phyloP scores from a whole-genome alignment of 768 basidiomycete genomes.

The Crucibulum laeve region DNA sequence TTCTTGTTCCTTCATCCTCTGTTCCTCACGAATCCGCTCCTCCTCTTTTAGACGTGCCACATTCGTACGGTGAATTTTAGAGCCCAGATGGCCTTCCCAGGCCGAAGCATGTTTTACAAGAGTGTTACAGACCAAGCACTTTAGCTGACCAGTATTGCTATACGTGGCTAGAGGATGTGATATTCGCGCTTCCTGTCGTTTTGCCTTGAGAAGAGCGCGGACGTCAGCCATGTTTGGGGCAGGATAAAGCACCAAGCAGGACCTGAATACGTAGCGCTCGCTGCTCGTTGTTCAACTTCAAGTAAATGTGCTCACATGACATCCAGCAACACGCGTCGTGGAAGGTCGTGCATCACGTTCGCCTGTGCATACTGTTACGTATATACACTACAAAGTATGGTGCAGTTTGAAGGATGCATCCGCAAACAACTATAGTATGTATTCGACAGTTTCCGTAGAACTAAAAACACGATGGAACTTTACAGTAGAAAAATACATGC shows the following conservation, averaged over 20 bases:
- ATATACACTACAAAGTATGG: too few relatives aligned
- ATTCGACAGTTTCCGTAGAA: too few relatives aligned
- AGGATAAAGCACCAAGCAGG: not conserved
- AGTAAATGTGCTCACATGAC: not conserved
- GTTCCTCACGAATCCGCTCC: slow-evolving; percentile 36
- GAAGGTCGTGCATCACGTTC: not conserved
- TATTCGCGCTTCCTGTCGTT: slow-evolving; percentile 70
- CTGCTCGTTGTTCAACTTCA: slow-evolving; percentile 9
- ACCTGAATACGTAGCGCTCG: not conserved
- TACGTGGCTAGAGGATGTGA: slow-evolving; percentile 74
- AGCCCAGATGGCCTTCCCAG: slow-evolving; percentile 86
- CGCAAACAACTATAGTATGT: too few relatives aligned
- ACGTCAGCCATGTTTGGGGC: slow-evolving; percentile 63
- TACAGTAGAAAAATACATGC: too few relatives aligned
- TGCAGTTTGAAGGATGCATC: too few relatives aligned
- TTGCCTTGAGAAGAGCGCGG: slow-evolving; percentile 79
- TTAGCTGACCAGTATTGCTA: slow-evolving; percentile 58
- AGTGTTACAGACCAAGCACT: slow-evolving; percentile 61
- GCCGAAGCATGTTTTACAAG: slow-evolving; percentile 71
- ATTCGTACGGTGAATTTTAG: slow-evolving; percentile 72
- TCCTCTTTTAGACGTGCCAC: slow-evolving; percentile 56
- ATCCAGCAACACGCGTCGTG: not conserved
- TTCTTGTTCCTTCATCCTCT: slow-evolving; percentile 28
- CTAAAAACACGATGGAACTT: too few relatives aligned
- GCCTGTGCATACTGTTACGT: too few relatives aligned